These are phyloP conservation scores for Colletotrichum cereale DNA, from an alignment of 2,329 filamentous ascomycete genomes.

Conservation along the genomic window DNA sequence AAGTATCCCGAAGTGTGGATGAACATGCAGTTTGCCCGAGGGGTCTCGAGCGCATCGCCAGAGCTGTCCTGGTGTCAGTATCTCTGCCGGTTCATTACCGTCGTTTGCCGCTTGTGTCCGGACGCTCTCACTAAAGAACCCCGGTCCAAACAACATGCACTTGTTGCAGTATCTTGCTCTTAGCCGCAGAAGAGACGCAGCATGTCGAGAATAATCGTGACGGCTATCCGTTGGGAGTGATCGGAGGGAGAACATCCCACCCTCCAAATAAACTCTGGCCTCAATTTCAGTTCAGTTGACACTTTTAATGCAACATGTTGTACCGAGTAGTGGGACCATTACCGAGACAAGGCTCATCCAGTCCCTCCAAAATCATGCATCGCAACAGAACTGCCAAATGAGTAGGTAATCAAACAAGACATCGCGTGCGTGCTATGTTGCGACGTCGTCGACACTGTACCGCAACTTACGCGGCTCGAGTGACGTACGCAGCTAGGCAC, in stretches of 20 bases:
- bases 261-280: neutral
- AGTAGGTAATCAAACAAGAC: neutral
- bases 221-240: neutral
- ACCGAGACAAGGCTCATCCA: neutral
- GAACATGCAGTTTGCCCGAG: constrained; percentile 29
- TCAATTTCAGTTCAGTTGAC: neutral
- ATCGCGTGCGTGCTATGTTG: neutral
- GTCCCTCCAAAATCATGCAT: neutral
- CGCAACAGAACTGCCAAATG: neutral
- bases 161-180: constrained; percentile 12
- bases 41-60: constrained; percentile 17
- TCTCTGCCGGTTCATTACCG: constrained; percentile 3
- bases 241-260: neutral
- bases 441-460: neutral
- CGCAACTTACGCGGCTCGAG: constrained; percentile 16
- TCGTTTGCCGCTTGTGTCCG: constrained; percentile 29
- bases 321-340: no score
- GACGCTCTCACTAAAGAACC: constrained; percentile 10
- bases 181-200: neutral
- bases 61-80: neutral
- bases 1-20: constrained; percentile 30
- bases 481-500: constrained; percentile 34
- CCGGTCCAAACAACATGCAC: constrained; percentile 15
- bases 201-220: neutral
- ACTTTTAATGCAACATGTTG: neutral